These are phyloP conservation scores for Firmiana major DNA, from an alignment of 345 rosid genomes.

Conservation along the genomic window DNA sequence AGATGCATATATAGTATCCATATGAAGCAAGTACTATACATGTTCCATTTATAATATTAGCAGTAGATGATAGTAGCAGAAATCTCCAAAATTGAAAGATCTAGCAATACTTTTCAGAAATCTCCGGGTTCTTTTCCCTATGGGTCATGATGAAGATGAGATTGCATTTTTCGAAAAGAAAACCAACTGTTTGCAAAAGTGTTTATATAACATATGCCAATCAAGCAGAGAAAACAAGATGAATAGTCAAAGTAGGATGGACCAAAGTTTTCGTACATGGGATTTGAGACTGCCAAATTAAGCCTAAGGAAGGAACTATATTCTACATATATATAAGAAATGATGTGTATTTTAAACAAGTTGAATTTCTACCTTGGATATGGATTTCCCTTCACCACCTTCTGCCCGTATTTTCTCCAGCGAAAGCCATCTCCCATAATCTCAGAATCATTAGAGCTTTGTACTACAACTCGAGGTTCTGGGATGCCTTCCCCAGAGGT, in stretches of 20 bases:
- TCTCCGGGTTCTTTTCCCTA: not conserved
- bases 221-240: not conserved
- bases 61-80: not conserved
- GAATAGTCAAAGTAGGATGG: not conserved
- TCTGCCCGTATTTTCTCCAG: conserved; percentile 99
- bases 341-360: not conserved
- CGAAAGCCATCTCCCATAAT: conserved; percentile 84
- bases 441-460: conserved; percentile 65
- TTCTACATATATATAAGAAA: not conserved
- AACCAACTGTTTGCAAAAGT: not conserved
- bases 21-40: not conserved
- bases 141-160: not conserved
- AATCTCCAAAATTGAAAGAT: not conserved
- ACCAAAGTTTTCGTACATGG: not conserved
- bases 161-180: not conserved
- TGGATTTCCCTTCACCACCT: conserved; percentile 92
- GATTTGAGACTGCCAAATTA: not conserved
- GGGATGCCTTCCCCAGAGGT: conserved; percentile 34
- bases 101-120: not conserved
- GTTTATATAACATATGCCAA: not conserved
- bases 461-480: conserved; percentile 37
- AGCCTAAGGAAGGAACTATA: not conserved
- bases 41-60: not conserved
- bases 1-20: not conserved
- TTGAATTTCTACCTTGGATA: conserved; percentile 62